A percentile compares a stretch with the other conserved stretches of the same genome.
phyloP scores from a whole-genome alignment of 371 early-diverging fungal genomes.

The Syncephalastrum monosporum region DNA sequence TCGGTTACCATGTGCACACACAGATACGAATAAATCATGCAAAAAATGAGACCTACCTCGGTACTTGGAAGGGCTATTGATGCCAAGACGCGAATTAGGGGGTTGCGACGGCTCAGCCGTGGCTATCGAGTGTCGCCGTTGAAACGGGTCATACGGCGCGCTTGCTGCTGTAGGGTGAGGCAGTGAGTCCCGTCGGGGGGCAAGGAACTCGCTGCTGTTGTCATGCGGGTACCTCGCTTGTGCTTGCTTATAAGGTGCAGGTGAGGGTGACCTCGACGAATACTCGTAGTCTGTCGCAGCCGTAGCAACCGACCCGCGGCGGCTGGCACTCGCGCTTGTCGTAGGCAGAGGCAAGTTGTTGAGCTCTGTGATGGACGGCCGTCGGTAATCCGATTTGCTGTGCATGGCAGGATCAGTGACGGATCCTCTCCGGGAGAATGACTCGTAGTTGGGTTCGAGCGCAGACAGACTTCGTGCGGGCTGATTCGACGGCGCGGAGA shows the following conservation, averaged over 20 bases:
- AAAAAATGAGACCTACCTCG: slow-evolving; percentile 19
- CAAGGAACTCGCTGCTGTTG: slow-evolving; percentile 5
- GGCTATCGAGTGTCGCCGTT: slow-evolving; percentile 60
- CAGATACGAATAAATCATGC: slow-evolving; percentile 1
- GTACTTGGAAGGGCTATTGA: slow-evolving; percentile 29
- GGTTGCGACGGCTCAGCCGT: slow-evolving; percentile 30
- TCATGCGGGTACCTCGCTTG: slow-evolving; percentile 5
- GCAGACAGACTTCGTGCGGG: slow-evolving; percentile 23
- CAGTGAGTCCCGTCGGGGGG: slow-evolving; percentile 38
- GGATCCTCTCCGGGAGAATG: slow-evolving; percentile 40
- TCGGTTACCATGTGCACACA: neutral
- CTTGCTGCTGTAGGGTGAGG: slow-evolving; percentile 26
- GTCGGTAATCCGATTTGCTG: slow-evolving; percentile 23
- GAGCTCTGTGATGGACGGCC: slow-evolving; percentile 34
- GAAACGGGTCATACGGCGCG: slow-evolving; percentile 40
- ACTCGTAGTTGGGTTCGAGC: slow-evolving; percentile 33
- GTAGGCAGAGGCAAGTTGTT: slow-evolving; percentile 29
- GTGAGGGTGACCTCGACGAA: slow-evolving; percentile 42
- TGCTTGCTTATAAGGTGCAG: slow-evolving; percentile 21
- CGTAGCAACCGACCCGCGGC: slow-evolving; percentile 42
- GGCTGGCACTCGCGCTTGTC: slow-evolving; percentile 28
- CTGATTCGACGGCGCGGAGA: slow-evolving; percentile 14
- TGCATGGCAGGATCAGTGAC: slow-evolving; percentile 28
- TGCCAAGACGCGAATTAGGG: neutral
- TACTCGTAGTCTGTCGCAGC: slow-evolving; percentile 34